Conservation (phyloP, 2,329 filamentous ascomycete species). For the Fusarium illudens region DNA sequence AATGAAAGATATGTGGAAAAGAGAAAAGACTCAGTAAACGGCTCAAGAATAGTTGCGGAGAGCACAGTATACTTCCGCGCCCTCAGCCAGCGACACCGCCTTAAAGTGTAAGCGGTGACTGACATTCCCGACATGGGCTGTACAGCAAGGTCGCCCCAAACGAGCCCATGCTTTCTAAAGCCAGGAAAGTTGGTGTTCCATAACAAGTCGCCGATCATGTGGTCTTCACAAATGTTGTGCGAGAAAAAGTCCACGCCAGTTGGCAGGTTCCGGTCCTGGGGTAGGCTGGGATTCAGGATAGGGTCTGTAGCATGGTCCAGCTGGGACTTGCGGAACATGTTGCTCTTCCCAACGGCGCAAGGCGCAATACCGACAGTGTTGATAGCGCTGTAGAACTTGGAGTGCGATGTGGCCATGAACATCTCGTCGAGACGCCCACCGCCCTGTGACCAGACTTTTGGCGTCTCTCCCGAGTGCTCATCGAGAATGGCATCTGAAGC, state of each 20-base stretch:
- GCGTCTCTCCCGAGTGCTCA: constrained; percentile 32
- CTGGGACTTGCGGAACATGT: constrained; percentile 96
- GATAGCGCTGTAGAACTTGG: constrained; percentile 98
- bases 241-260: constrained; percentile 91
- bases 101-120: constrained; percentile 77
- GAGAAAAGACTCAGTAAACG: constrained; percentile 86
- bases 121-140: constrained; percentile 89
- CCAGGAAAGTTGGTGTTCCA: constrained; percentile 75
- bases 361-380: constrained; percentile 91
- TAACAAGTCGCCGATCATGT: constrained; percentile 90
- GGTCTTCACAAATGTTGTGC: constrained; percentile 96
- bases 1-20: constrained; percentile 85
- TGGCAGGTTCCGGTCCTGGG: constrained; percentile 55
- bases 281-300: constrained; percentile 54
- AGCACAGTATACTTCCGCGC: constrained; percentile 95
- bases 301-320: constrained; percentile 76
- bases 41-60: constrained; percentile 88
- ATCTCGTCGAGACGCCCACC: constrained; percentile 92
- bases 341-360: constrained; percentile 95
- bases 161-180: constrained; percentile 81
- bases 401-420: constrained; percentile 92
- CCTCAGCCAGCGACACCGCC: constrained; percentile 87
- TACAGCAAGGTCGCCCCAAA: constrained; percentile 85
- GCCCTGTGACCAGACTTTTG: constrained; percentile 54
- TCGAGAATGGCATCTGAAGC: constrained; percentile 34